phyloP scores from a whole-genome alignment of 140 eudicot genomes.

The Cichorium intybus region DNA sequence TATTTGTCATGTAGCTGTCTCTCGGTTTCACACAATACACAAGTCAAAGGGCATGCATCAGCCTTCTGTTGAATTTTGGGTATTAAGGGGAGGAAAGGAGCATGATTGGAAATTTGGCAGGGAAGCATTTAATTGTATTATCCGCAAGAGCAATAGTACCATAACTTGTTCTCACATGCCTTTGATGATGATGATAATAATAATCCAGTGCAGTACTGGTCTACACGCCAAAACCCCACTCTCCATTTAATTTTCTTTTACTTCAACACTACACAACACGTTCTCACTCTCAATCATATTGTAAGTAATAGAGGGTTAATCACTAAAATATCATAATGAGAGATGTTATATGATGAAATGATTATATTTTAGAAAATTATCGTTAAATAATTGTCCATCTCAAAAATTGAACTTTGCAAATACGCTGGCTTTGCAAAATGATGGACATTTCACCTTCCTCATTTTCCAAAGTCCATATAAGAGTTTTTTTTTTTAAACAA shows the following conservation, averaged over 20 bases:
- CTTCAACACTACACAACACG: conserved; percentile 18
- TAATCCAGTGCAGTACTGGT: conserved; percentile 32
- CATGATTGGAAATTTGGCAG: conserved; percentile 17
- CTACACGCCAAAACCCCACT: conserved; percentile 39
- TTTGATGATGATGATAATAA: conserved; percentile 9
- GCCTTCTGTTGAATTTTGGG: conserved; percentile 7
- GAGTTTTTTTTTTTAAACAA: too few relatives aligned
- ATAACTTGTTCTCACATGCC: conserved; percentile 12
- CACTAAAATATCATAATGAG: background rate
- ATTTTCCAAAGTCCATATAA: too few relatives aligned
- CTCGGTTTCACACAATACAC: background rate
- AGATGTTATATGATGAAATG: too few relatives aligned
- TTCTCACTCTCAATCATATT: conserved; percentile 12
- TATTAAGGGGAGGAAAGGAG: conserved; percentile 15
- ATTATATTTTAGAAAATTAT: too few relatives aligned
- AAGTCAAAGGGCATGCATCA: conserved; percentile 7
- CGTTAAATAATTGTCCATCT: too few relatives aligned
- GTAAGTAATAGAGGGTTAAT: too few relatives aligned
- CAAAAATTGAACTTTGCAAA: too few relatives aligned
- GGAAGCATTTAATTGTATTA: conserved; percentile 23
- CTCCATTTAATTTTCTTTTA: conserved; percentile 22
- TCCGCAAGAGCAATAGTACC: conserved; percentile 27
- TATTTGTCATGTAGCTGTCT: conserved; percentile 5
- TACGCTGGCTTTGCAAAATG: too few relatives aligned
- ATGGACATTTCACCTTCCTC: too few relatives aligned